A percentile compares a stretch with the other conserved stretches of the same genome.
These are phyloP conservation scores for Fusarium nurragi DNA, from an alignment of 2,329 filamentous ascomycete genomes.

Conservation along the genomic window DNA sequence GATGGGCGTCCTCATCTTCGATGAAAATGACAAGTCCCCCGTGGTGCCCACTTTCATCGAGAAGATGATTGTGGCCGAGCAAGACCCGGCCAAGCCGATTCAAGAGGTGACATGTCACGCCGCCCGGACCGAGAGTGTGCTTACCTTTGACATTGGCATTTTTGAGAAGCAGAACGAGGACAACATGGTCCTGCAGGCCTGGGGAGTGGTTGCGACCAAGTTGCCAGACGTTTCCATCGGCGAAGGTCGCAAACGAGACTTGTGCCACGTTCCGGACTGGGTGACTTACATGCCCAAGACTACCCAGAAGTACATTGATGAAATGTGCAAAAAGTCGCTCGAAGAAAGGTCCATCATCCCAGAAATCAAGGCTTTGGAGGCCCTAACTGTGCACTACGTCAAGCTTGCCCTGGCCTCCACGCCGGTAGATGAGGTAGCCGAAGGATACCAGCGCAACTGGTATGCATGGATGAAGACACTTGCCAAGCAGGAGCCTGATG, in stretches of 20 bases:
- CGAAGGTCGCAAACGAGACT: background rate
- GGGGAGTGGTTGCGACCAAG: background rate
- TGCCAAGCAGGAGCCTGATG: background rate
- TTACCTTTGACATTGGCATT: background rate
- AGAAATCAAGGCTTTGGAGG: background rate
- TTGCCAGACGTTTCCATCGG: background rate
- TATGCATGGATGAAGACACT: constrained; percentile 8
- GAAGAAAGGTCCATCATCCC: background rate
- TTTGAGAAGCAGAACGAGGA: background rate
- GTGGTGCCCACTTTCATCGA: constrained; percentile 11
- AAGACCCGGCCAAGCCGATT: background rate
- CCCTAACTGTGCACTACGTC: background rate
- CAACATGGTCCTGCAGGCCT: background rate
- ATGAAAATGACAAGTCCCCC: constrained; percentile 1
- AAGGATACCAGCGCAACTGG: background rate
- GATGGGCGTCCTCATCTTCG: background rate
- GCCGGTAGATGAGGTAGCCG: background rate
- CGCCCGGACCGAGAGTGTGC: background rate
- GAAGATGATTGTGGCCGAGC: background rate
- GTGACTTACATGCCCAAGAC: background rate
- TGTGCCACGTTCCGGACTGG: constrained; percentile 3
- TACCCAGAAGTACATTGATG: background rate
- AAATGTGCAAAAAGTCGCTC: background rate
- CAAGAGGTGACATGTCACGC: background rate
- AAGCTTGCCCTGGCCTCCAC: background rate